Conservation (phyloP, 1,284 basidiomycete species). For the Pseudozyma tsukubaensis region DNA sequence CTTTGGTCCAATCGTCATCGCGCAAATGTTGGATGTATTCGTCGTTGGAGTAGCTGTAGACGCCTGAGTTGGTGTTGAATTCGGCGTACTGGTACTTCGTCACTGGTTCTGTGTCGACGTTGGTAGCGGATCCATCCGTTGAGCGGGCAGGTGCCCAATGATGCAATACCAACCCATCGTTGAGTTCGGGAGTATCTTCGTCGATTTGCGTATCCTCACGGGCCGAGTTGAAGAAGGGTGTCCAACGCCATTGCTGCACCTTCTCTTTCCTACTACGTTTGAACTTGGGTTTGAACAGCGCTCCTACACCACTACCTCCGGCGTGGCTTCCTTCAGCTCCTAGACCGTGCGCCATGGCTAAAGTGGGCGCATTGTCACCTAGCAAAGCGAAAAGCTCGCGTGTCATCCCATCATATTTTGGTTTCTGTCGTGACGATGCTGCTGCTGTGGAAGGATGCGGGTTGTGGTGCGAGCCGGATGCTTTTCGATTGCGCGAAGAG, state of each 20-base stretch:
- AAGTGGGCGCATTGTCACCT: slow-evolving; percentile 86
- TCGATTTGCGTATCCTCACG: slow-evolving; percentile 55
- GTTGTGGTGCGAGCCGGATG: slow-evolving; percentile 36
- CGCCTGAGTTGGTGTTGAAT: slow-evolving; percentile 79
- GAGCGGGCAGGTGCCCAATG: slow-evolving; percentile 58
- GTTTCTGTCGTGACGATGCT: slow-evolving; percentile 31
- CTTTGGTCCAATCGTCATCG: slow-evolving; percentile 89
- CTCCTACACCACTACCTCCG: slow-evolving; percentile 64
- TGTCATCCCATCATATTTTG: slow-evolving; percentile 77
- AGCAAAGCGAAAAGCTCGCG: slow-evolving; percentile 93
- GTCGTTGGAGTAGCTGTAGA: slow-evolving; percentile 86
- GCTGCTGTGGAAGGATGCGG: slow-evolving; percentile 33
- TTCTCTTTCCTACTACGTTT: slow-evolving; percentile 79
- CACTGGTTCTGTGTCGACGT: slow-evolving; percentile 22
- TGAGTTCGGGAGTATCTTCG: slow-evolving; percentile 39
- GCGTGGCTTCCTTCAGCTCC: slow-evolving; percentile 22
- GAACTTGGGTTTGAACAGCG: slow-evolving; percentile 79
- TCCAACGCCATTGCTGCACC: slow-evolving; percentile 66
- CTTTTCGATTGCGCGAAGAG: slow-evolving; percentile 35
- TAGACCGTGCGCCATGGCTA: slow-evolving; percentile 69
- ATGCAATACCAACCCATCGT: slow-evolving; percentile 52
- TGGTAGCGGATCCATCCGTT: background rate
- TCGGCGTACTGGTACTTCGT: slow-evolving; percentile 76
- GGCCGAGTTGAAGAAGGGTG: slow-evolving; percentile 62
- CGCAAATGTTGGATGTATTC: slow-evolving; percentile 87